Conservation (phyloP, 1,284 basidiomycete genomes). For the Melampsora americana region DNA sequence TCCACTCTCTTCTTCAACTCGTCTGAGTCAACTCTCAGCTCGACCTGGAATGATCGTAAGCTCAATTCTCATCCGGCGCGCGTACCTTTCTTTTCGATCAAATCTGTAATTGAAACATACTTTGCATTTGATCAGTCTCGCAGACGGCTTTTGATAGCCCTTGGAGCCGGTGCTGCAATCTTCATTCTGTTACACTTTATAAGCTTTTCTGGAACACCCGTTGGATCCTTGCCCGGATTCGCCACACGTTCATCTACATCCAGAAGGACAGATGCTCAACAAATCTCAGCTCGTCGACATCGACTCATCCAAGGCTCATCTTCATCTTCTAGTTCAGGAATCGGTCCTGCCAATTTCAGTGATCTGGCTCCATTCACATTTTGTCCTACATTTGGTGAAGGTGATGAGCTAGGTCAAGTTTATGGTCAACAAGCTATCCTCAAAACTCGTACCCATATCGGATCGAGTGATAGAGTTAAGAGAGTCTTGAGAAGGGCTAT, state of each 20-base stretch:
- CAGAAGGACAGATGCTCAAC: conserved; percentile 41
- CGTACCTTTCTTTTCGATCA: neutral
- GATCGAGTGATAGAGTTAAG: conserved; percentile 78
- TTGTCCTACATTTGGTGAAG: conserved; percentile 79
- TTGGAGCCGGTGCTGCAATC: conserved; percentile 20
- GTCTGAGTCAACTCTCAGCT: neutral
- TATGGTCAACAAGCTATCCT: conserved; percentile 74
- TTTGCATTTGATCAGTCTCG: conserved; percentile 20
- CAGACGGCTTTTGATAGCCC: conserved; percentile 19
- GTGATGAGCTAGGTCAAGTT: conserved; percentile 71
- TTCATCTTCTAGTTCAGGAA: conserved; percentile 4
- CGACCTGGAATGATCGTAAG: conserved; percentile 10
- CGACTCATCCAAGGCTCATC: conserved; percentile 33
- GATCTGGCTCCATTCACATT: conserved; percentile 78
- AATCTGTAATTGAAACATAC: neutral
- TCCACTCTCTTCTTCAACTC: neutral
- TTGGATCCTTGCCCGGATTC: conserved; percentile 35
- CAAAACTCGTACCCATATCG: conserved; percentile 72
- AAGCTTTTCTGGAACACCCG: conserved; percentile 27
- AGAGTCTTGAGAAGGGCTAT: conserved; percentile 78
- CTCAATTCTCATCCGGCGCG: conserved; percentile 12
- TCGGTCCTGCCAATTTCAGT: conserved; percentile 44
- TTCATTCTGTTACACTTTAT: conserved; percentile 42
- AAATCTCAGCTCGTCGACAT: conserved; percentile 42
- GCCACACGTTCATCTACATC: conserved; percentile 28